phyloP scores from a whole-genome alignment of 306 rosid genomes.

The Rosa lucieae region DNA sequence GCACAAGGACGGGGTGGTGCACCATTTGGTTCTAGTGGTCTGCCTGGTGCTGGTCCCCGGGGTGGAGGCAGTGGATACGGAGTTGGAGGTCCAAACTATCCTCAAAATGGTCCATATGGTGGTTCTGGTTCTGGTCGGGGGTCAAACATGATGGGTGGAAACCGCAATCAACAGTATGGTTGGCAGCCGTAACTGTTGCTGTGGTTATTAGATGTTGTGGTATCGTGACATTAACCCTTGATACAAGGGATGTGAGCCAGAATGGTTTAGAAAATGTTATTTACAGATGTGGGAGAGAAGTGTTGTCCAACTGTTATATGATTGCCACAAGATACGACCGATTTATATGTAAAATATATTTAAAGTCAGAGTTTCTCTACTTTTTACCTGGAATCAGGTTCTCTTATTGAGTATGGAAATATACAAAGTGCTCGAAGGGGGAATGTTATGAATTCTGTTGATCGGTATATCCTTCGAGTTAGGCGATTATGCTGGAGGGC shows the following conservation, averaged over 20 bases:
- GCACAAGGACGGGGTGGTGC: constrained; percentile 52
- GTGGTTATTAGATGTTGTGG: neutral
- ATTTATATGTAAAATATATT: neutral
- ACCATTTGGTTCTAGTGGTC: constrained; percentile 44
- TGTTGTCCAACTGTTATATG: neutral
- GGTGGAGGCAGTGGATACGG: constrained; percentile 53
- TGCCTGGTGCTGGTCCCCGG: constrained; percentile 44
- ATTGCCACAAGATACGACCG: neutral
- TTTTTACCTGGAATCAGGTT: neutral
- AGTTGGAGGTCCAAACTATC: constrained; percentile 44
- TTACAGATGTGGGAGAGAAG: neutral
- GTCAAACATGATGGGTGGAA: constrained; percentile 51
- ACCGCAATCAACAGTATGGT: constrained; percentile 50
- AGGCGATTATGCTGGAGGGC: neutral
- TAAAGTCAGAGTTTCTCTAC: neutral
- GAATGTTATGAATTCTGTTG: neutral
- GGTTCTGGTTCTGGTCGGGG: constrained; percentile 48
- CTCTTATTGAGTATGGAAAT: neutral
- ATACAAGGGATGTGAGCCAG: neutral
- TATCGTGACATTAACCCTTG: neutral
- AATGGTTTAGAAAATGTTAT: neutral
- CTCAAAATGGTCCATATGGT: constrained; percentile 43
- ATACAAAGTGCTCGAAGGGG: neutral
- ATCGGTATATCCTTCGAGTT: neutral
- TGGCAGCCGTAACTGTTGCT: constrained; percentile 36